A percentile compares a stretch with the other conserved stretches of the same genome.
These are phyloP conservation scores for Periconia sp. DNA, from an alignment of 2,329 filamentous ascomycete genomes.

Conservation along the genomic window DNA sequence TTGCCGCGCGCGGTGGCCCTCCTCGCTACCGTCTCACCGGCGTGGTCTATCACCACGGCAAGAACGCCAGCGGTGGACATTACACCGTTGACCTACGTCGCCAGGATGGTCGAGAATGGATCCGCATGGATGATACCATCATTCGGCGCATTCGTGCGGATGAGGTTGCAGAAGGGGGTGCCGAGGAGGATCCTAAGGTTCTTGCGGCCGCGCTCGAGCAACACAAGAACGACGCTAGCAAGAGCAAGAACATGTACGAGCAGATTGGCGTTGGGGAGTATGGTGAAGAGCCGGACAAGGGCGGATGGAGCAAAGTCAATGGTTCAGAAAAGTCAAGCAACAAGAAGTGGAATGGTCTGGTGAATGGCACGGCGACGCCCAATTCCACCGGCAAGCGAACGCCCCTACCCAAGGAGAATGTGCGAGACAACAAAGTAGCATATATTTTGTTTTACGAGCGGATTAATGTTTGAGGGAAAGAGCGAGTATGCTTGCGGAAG, in stretches of 20 bases:
- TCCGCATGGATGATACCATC: constrained; percentile 90
- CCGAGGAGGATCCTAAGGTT: constrained; percentile 74
- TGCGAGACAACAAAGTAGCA: constrained; percentile 94
- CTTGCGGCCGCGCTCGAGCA: constrained; percentile 67
- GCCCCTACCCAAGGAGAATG: constrained; percentile 55
- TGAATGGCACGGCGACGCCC: constrained; percentile 64
- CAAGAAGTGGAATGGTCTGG: constrained; percentile 67
- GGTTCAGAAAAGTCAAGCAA: constrained; percentile 57
- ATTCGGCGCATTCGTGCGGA: constrained; percentile 83
- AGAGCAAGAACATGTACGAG: constrained; percentile 74
- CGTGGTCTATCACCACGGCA: constrained; percentile 96
- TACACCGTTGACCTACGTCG: constrained; percentile 97
- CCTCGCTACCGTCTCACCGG: constrained; percentile 85
- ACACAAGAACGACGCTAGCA: constrained; percentile 60
- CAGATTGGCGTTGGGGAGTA: constrained; percentile 59
- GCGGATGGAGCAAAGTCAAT: constrained; percentile 84
- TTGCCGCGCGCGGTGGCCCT: constrained; percentile 66
- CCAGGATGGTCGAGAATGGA: constrained; percentile 94
- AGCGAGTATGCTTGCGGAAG: not conserved
- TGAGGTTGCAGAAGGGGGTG: constrained; percentile 83
- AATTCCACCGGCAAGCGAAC: constrained; percentile 53
- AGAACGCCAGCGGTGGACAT: constrained; percentile 92
- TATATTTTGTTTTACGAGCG: constrained; percentile 95
- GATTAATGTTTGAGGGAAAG: constrained; percentile 48
- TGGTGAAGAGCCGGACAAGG: constrained; percentile 66